Evolutionary conservation across 2,329 filamentous ascomycete genomes (phyloP).

Genomic region (Clarireedia homoeocarpa): DNA sequence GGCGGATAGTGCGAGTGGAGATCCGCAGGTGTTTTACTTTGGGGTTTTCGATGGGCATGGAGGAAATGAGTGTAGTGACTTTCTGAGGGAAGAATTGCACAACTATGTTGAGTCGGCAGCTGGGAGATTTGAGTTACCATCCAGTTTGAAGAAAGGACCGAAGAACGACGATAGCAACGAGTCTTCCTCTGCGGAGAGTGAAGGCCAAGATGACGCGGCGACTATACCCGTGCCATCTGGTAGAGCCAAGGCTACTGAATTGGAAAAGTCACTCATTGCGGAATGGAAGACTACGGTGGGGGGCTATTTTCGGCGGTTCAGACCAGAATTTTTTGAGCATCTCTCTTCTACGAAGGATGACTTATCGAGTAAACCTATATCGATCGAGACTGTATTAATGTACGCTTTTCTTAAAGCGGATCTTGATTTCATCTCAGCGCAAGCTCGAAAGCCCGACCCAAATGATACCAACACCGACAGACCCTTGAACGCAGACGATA

Average conservation of each 20-base stretch:
- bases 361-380: slow-evolving; percentile 36
- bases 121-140: slow-evolving; percentile 66
- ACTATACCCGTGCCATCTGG: slow-evolving; percentile 33
- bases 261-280: slow-evolving; percentile 64
- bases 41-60: slow-evolving; percentile 95
- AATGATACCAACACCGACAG: slow-evolving; percentile 65
- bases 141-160: slow-evolving; percentile 52
- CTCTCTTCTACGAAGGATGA: slow-evolving; percentile 27
- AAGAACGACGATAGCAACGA: slow-evolving; percentile 48
- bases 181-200: slow-evolving; percentile 37
- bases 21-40: slow-evolving; percentile 97
- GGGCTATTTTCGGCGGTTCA: slow-evolving; percentile 90
- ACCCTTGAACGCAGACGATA: slow-evolving; percentile 77
- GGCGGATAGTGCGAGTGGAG: slow-evolving; percentile 72
- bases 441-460: slow-evolving; percentile 72
- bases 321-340: slow-evolving; percentile 64
- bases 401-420: slow-evolving; percentile 94
- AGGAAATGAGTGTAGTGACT: slow-evolving; percentile 79
- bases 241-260: slow-evolving; percentile 51
- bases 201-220: slow-evolving; percentile 39
- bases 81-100: slow-evolving; percentile 76
- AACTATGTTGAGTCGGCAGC: slow-evolving; percentile 82
- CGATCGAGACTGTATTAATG: slow-evolving; percentile 70
- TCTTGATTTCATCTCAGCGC: slow-evolving; percentile 85
- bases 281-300: slow-evolving; percentile 81